Evolutionary conservation across 1,139 yeast genomes (phyloP), one percentile per base, ranked within the genome.

Genomic region (Diutina rugosa): DNA sequence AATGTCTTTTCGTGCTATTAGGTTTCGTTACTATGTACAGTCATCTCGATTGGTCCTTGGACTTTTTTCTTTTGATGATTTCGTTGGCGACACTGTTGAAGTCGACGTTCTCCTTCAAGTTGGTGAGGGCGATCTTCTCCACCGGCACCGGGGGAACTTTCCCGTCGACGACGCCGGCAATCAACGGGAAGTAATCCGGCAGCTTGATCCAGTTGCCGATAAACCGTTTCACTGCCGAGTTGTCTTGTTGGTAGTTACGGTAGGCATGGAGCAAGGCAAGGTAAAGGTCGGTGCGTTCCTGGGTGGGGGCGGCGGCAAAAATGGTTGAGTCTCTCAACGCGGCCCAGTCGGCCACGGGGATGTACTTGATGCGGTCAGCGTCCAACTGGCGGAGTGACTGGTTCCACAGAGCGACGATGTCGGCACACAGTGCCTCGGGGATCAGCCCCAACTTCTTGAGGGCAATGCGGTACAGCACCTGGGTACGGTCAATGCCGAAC

Each of bases 311-410:
- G 1, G 83, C 73, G 16, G 53, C 53, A 56, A 80, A 78, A 55
- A 86, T 78, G 6, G 93, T 86, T 14, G 91, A 87, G 67, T 85
- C 90, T 70, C 91, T 79, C 59, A 90, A 72, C 1, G 96, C 88
- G 55, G 91, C 85, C 93, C 96, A 88, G 71, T 89, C 96, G 30
- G 93, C 95, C 64, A 82, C 82, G 10, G 95, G 91, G 63, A 84
- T 84, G 63, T 83, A 84, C 46, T 67, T 71, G 68, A 79, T 81
- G 7, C 81, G 80, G 56, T 77, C 76, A 28, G 71, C 67, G 59
- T 84, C 89, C 62, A 85, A 78, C 59, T 76, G 73, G 14, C 65
- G 59, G 56, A 86, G 70, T 51, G 87, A 73, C 56, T 80, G 80
- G 60, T 78, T 72, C 90, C 95, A 89, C 60, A 81, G 74, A 30